Evolutionary conservation across 352 stramenopile species (phyloP), one percentile per base, ranked within the genome.

Genomic region (Hyaloperonospora brassicae): DNA sequence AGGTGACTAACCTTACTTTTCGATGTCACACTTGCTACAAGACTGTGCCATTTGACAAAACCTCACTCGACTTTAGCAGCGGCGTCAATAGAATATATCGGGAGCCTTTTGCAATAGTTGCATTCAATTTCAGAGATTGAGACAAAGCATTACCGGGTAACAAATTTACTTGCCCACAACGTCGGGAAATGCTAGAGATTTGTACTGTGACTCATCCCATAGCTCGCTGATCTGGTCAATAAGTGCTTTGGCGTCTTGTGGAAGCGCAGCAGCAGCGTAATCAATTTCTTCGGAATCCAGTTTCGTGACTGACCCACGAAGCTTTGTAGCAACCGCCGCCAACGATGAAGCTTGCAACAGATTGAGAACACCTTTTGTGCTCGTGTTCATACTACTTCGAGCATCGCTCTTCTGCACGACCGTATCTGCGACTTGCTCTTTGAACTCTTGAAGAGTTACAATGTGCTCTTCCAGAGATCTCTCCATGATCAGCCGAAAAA

Each of bases 141-240:
- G 27, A 34, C 4, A 8, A 34, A 9, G 10, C 6, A 22, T 50
- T 17, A 38, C 11, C 23, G 43, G 13, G 24, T 44, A 1, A 43
- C 39, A 25, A 48, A 5, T 13, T 59, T 61, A 52, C 35, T 60
- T 46, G 12, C 46, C 10, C 14, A 23, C 24, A 9, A 10, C 6
- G 39, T 62, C 60, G 17, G 83, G 76, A 53, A 91, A 89, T 12
- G 65, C 64, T 39, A 93, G 55, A 5, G 77, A 87, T 25, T 84
- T 65, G 62, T 93, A 93, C 55, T 93, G 79, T 0, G 78, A 77
- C 54, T 86, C 73, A 44, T 93, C 77, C 84, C 84, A 93, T 40
- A 93, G 56, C 10, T 90, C 81, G 3, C 80, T 79, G 13, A 91
- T 67, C 43, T 89, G 67, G 14, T 81, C 60, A 1, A 93, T 36